A percentile compares a stretch with the other conserved stretches of the same genome.
phyloP scores from a whole-genome alignment of 2,329 filamentous ascomycete species.

The Xylariales sp. region DNA sequence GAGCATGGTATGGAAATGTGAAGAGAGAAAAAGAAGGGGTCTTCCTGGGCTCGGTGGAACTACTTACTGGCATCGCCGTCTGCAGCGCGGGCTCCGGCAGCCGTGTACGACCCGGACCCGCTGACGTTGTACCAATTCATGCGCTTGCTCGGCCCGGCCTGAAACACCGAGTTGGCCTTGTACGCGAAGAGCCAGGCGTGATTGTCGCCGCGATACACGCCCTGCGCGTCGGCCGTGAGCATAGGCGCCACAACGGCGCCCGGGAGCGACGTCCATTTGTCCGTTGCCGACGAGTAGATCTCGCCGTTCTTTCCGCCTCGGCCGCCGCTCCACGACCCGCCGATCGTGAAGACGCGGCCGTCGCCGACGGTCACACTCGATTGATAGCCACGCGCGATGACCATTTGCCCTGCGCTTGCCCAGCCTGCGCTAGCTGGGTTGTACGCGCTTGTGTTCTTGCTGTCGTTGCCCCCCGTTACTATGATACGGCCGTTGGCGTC shows the following conservation, averaged over 20 bases:
- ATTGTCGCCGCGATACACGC: conserved; percentile 61
- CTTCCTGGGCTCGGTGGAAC: too few relatives aligned
- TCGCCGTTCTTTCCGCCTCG: conserved; percentile 66
- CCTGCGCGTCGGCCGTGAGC: conserved; percentile 60
- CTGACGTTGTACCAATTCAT: conserved; percentile 65
- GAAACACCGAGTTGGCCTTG: conserved; percentile 60
- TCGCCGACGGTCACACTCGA: conserved; percentile 61
- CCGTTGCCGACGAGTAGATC: conserved; percentile 58
- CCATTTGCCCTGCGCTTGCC: conserved; percentile 56
- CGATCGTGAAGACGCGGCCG: conserved; percentile 68
- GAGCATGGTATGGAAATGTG: not conserved
- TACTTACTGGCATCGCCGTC: conserved; percentile 53
- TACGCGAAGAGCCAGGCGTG: conserved; percentile 66
- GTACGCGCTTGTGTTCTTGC: conserved; percentile 61
- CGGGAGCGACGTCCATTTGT: conserved; percentile 60
- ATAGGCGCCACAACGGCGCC: conserved; percentile 60
- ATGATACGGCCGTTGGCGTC: conserved; percentile 61
- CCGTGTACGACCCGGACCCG: conserved; percentile 52
- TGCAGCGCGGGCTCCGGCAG: conserved; percentile 57
- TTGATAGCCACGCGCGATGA: conserved; percentile 64
- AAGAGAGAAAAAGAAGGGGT: not conserved
- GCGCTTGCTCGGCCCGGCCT: conserved; percentile 57
- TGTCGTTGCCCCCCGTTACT: conserved; percentile 65
- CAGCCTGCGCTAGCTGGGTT: conserved; percentile 54
- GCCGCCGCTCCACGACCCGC: conserved; percentile 66